These are phyloP conservation scores for Dioscorea alata DNA, from an alignment of 106 monocot species.

Conservation along the genomic window DNA sequence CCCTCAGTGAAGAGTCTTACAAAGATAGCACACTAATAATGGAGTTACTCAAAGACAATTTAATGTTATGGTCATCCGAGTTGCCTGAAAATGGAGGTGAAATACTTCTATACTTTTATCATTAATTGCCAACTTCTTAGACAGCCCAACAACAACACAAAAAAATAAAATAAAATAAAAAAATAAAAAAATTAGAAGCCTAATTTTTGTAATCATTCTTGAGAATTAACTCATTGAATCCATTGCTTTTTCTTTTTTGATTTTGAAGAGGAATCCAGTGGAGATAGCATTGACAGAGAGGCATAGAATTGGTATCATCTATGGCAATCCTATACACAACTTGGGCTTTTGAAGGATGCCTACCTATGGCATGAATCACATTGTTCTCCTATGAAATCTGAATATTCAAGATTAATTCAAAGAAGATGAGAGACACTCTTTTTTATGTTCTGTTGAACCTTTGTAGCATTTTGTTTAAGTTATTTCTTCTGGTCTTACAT, in stretches of 20 bases:
- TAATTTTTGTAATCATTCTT: background rate
- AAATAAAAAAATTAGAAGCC: no score
- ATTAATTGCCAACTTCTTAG: background rate
- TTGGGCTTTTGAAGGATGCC: no score
- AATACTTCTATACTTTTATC: no score
- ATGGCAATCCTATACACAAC: background rate
- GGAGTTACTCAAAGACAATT: conserved; percentile 8
- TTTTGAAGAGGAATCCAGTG: background rate
- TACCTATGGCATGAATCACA: no score
- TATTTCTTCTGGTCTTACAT: no score
- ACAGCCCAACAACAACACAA: no score
- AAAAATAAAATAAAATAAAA: no score
- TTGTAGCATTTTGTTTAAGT: no score
- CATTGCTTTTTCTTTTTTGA: background rate
- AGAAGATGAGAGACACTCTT: no score
- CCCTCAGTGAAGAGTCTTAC: conserved; percentile 4
- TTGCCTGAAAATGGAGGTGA: conserved; percentile 4
- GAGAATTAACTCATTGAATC: background rate
- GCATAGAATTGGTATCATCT: background rate
- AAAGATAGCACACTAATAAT: conserved; percentile 7
- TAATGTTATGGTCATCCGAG: conserved; percentile 7
- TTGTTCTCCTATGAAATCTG: no score
- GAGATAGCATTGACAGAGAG: conserved; percentile 1
- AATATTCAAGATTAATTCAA: no score
- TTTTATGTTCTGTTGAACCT: no score